These are phyloP conservation scores for Aspergillus bombycis DNA, from an alignment of 2,329 filamentous ascomycete genomes.

Conservation along the genomic window DNA sequence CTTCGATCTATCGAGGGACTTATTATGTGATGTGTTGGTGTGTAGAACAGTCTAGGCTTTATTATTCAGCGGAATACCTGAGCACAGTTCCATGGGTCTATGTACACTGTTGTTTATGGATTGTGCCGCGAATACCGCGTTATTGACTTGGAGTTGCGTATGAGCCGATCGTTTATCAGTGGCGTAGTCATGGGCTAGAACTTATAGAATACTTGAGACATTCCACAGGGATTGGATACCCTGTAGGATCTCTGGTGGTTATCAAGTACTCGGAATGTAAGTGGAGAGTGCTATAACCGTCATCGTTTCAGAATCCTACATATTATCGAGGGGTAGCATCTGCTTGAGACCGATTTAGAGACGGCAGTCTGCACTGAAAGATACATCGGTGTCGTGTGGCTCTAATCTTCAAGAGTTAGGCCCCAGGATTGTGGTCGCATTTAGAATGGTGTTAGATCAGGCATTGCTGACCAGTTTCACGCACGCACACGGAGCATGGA, in stretches of 20 bases:
- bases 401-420: neutral
- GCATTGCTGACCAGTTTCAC: neutral
- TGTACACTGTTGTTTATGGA: neutral
- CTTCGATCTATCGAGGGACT: too few species aligned
- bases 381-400: neutral
- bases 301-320: neutral
- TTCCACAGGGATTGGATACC: neutral
- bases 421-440: neutral
- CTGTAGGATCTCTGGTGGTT: neutral
- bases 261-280: neutral
- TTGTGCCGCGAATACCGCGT: fast-evolving
- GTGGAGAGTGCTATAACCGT: neutral
- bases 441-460: fast-evolving
- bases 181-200: neutral
- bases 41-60: neutral
- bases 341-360: neutral
- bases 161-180: neutral
- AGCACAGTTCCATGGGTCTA: neutral
- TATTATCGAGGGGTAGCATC: neutral
- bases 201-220: neutral
- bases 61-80: neutral
- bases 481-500: neutral
- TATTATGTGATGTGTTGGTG: neutral
- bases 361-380: neutral
- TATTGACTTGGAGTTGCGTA: neutral